These are phyloP conservation scores for Thalassiosira exigua DNA, from an alignment of 352 stramenopile species.

Conservation along the genomic window DNA sequence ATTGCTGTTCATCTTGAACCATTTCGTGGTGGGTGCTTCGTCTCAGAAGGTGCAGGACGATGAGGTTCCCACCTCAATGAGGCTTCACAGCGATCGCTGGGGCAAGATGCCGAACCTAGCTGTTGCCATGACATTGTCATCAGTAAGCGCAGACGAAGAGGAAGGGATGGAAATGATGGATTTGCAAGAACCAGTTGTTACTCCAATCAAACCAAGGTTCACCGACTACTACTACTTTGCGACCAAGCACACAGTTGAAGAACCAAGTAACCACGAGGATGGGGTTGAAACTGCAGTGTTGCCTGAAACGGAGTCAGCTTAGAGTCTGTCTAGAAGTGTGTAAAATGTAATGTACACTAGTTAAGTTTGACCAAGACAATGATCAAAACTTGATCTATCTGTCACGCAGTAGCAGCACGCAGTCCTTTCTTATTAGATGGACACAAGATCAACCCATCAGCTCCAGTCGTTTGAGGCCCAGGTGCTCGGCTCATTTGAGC, in stretches of 20 bases:
- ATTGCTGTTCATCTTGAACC: constrained; percentile 62
- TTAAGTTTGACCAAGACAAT: too few species aligned
- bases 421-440: too few species aligned
- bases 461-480: too few species aligned
- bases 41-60: constrained; percentile 49
- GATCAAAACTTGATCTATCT: too few species aligned
- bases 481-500: too few species aligned
- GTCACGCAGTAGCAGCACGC: too few species aligned
- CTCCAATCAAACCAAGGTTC: constrained; percentile 47
- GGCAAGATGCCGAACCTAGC: constrained; percentile 24
- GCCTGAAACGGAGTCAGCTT: too few species aligned
- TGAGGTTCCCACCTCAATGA: constrained; percentile 35
- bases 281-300: constrained; percentile 2
- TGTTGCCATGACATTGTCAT: neutral
- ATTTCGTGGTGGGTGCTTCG: constrained; percentile 51
- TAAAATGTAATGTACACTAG: too few species aligned
- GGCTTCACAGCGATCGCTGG: constrained; percentile 57
- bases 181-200: constrained; percentile 11
- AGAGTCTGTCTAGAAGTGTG: too few species aligned
- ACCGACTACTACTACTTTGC: constrained; percentile 65
- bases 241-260: constrained; percentile 4
- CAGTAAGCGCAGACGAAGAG: constrained; percentile 39
- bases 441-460: too few species aligned
- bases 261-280: neutral
- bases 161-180: neutral